Conservation (phyloP, 495 filamentous ascomycete genomes). For the Penicillium cosmopolitanum region DNA sequence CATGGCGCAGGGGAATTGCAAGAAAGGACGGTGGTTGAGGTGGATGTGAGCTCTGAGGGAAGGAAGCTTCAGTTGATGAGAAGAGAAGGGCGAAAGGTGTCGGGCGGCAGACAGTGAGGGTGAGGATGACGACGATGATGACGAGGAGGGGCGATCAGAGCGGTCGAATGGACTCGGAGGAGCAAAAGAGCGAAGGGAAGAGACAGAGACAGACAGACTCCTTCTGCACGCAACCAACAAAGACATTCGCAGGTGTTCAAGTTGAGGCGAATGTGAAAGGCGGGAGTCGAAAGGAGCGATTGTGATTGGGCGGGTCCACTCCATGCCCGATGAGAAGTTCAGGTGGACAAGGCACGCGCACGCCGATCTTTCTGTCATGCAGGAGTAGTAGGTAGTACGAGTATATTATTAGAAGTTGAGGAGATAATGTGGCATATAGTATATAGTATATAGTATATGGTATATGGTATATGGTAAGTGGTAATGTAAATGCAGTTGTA, state of each 20-base stretch:
- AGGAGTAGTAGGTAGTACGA: too few species aligned
- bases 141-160: too few species aligned
- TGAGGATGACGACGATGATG: neutral
- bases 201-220: constrained; percentile 13
- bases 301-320: constrained; percentile 22
- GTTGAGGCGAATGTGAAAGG: constrained; percentile 6
- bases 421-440: neutral
- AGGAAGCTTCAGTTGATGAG: constrained; percentile 12
- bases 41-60: constrained; percentile 11
- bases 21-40: constrained; percentile 13
- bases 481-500: neutral
- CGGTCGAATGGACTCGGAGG: neutral
- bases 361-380: constrained; percentile 1
- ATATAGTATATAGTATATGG: neutral
- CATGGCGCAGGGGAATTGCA: constrained; percentile 42
- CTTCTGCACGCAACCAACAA: constrained; percentile 16
- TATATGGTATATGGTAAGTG: neutral
- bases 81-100: constrained; percentile 8
- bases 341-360: constrained; percentile 18
- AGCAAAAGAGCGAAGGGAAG: constrained; percentile 4
- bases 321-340: constrained; percentile 15
- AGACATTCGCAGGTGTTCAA: constrained; percentile 17
- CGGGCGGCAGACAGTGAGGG: neutral
- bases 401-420: neutral
- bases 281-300: constrained; percentile 15